These are phyloP conservation scores for Oxytropis ochrocephala DNA, from an alignment of 306 rosid genomes.

Conservation along the genomic window DNA sequence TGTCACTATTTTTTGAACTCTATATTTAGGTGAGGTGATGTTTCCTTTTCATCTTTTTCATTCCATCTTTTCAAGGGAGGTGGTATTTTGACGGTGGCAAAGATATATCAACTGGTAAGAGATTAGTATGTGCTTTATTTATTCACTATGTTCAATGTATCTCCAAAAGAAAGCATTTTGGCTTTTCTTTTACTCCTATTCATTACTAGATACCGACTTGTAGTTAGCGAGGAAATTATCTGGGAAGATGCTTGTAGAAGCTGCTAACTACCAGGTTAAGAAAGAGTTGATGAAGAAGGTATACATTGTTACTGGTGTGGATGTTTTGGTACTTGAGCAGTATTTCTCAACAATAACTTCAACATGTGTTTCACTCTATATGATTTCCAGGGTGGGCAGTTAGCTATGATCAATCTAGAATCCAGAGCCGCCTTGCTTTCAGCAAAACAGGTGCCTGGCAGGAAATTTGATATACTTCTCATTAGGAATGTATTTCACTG, in stretches of 20 bases:
- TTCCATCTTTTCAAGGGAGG: constrained; percentile 57
- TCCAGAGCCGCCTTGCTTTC: constrained; percentile 85
- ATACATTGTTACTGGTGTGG: background rate
- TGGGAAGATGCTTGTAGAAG: constrained; percentile 76
- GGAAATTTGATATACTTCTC: constrained; percentile 9
- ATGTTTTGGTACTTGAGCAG: constrained; percentile 5
- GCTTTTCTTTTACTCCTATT: background rate
- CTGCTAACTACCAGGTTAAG: constrained; percentile 82
- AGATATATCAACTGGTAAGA: constrained; percentile 74
- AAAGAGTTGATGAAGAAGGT: constrained; percentile 83
- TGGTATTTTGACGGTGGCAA: constrained; percentile 59
- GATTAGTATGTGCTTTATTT: constrained; percentile 9
- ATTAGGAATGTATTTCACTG: background rate
- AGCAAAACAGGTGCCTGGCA: constrained; percentile 65
- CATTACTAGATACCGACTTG: constrained; percentile 27
- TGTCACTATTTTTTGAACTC: background rate
- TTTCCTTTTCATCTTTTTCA: constrained; percentile 9
- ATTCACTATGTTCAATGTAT: background rate
- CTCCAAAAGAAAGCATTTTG: background rate
- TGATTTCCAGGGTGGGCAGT: constrained; percentile 79
- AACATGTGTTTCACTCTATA: constrained; percentile 19
- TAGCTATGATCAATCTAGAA: constrained; percentile 72
- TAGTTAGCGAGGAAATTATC: constrained; percentile 68
- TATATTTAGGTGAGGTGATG: constrained; percentile 6
- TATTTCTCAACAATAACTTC: constrained; percentile 17